Base-by-base conservation (phyloP, 345 rosid genomes). In the Rhizophora apiculata region DNA sequence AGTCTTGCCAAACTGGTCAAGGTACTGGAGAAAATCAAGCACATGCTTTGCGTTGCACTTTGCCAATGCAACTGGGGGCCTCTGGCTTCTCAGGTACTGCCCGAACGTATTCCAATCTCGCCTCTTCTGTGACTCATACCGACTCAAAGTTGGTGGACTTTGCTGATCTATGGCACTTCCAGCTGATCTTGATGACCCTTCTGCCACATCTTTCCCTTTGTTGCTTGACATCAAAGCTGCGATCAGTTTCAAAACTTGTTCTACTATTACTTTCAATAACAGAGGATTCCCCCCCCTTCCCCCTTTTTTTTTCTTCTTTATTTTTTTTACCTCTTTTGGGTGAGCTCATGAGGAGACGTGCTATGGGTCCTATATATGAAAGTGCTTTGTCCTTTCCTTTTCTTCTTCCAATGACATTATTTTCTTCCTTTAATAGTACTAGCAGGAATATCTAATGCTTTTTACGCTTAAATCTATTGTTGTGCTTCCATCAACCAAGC, bases 61-160 rank as follows among this genome's bases (percentile, higher is more conserved):
- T 4, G 96, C 78, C 58, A 88, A 68, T 15, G 85, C 81, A 5
- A 92, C 90, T 3, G 97, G 96, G 1, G 97, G 97, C 20, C 90
- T 82, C 56, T 86, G 97, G 79, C 89, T 92, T 67, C 96, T 86
- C 20, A 92, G 67, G 81, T 86, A 91, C 81, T 91, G 97, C 9
- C 96, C 88, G 61, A 91, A 91, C 72, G 97, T 91, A 73, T 87
- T 89, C 97, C 97, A 91, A 24, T 91, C 97, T 72, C 97, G 63
- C 49, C 96, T 68, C 70, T 91, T 91, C 58, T 92, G 97, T 2
- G 96, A 88, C 73, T 89, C 96, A 63, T 92, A 92, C 8, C 97
- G 76, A 76, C 97, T 92, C 46, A 87, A 74, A 0, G 86, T 82
- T 8, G 89, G 81, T 34, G 83, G 82, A 11, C 18, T 81, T 6